These are phyloP conservation scores for Leccinum boreale DNA, from an alignment of 768 basidiomycete species.

Conservation along the genomic window DNA sequence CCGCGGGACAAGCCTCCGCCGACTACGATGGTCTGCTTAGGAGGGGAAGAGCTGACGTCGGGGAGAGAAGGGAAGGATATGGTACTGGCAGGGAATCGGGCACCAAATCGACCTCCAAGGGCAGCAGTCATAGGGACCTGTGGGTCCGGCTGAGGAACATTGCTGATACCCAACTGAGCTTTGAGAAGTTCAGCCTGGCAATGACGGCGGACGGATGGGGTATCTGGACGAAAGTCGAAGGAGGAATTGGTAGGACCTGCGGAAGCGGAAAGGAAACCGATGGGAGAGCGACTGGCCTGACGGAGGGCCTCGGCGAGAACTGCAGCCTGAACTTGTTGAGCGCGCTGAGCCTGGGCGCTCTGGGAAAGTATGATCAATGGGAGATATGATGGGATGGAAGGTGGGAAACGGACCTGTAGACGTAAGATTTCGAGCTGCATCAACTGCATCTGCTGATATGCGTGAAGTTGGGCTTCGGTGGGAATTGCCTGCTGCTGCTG, in stretches of 20 bases:
- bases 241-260: slow-evolving; percentile 63
- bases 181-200: slow-evolving; percentile 67
- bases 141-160: slow-evolving; percentile 40
- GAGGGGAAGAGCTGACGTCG: slow-evolving; percentile 36
- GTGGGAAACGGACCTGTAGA: slow-evolving; percentile 58
- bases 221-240: slow-evolving; percentile 62
- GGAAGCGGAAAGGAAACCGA: slow-evolving; percentile 52
- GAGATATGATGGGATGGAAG: background rate
- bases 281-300: slow-evolving; percentile 39
- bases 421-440: slow-evolving; percentile 80
- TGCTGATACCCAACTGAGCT: slow-evolving; percentile 49
- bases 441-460: slow-evolving; percentile 74
- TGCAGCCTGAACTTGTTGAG: slow-evolving; percentile 65
- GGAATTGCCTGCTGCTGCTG: slow-evolving; percentile 28
- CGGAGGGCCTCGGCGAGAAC: slow-evolving; percentile 56
- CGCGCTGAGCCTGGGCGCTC: slow-evolving; percentile 63
- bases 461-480: slow-evolving; percentile 51
- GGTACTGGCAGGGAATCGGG: slow-evolving; percentile 46
- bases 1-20: slow-evolving; percentile 74
- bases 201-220: slow-evolving; percentile 62
- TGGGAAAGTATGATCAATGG: slow-evolving; percentile 27
- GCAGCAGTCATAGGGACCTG: slow-evolving; percentile 80
- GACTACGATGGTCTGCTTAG: slow-evolving; percentile 63
- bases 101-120: slow-evolving; percentile 72
- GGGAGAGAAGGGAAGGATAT: slow-evolving; percentile 39